Conservation (phyloP, 202 grass and related monocot species). For the Setaria viridis region DNA sequence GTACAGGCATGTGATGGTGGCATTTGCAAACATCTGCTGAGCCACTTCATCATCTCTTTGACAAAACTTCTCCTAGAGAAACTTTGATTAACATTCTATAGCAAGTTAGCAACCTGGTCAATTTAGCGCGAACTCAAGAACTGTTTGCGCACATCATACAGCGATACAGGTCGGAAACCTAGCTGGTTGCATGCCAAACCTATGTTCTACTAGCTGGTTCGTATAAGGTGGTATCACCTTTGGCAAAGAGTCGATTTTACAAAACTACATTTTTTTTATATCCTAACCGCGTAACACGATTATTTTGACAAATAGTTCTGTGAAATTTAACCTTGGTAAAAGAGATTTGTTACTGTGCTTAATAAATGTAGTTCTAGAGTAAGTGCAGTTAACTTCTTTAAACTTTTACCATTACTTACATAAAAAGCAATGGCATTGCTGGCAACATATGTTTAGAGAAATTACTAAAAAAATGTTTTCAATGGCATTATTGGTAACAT, state of each 20-base stretch:
- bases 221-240: not conserved
- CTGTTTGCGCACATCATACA: not conserved
- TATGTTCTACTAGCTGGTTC: not conserved
- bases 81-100: not conserved
- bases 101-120: not conserved
- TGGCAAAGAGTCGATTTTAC: not conserved
- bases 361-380: not conserved
- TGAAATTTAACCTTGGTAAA: not conserved
- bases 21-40: constrained; percentile 9
- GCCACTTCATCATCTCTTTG: not conserved
- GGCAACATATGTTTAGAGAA: not conserved
- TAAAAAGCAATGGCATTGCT: not conserved
- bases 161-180: no score
- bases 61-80: not conserved
- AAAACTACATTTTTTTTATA: not conserved
- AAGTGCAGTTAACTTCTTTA: not conserved
- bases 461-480: no score
- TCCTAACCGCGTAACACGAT: not conserved
- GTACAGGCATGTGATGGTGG: constrained; percentile 36
- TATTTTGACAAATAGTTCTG: not conserved
- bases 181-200: not conserved
- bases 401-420: not conserved
- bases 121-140: not conserved
- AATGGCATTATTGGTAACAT: not conserved
- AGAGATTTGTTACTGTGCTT: not conserved